phyloP scores from a whole-genome alignment of 768 basidiomycete genomes.

The Mycena amicta region DNA sequence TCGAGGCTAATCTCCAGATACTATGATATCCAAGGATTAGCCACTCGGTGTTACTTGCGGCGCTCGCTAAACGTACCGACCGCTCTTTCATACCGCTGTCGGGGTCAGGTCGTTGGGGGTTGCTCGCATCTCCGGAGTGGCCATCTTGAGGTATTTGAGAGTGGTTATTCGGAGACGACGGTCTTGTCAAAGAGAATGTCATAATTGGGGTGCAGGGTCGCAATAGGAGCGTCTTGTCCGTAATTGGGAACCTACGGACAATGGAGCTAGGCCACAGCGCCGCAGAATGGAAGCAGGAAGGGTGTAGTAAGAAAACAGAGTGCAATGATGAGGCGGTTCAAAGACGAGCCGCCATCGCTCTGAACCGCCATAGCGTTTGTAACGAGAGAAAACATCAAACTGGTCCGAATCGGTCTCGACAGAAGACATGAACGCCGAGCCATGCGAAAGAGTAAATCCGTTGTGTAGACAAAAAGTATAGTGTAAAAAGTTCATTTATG shows the following conservation, averaged over 20 bases:
- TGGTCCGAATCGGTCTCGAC: too few relatives aligned
- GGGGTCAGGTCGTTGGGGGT: conserved; percentile 10
- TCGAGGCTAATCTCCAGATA: conserved; percentile 77
- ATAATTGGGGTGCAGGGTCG: conserved; percentile 1
- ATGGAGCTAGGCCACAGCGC: not conserved
- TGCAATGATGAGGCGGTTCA: not conserved
- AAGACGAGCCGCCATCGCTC: not conserved
- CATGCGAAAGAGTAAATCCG: not conserved
- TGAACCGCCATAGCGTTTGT: too few relatives aligned
- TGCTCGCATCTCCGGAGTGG: conserved; percentile 3
- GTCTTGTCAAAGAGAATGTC: conserved; percentile 21
- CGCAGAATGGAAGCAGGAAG: not conserved
- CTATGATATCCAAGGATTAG: too few relatives aligned
- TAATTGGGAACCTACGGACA: not conserved
- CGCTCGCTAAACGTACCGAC: conserved; percentile 15
- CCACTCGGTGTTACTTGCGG: too few relatives aligned
- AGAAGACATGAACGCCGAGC: too few relatives aligned
- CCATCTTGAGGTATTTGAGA: conserved; percentile 19
- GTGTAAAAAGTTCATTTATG: conserved; percentile 37
- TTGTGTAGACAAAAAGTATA: not conserved
- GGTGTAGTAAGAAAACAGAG: not conserved
- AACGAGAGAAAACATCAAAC: too few relatives aligned
- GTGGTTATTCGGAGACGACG: conserved; percentile 6
- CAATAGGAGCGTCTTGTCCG: not conserved
- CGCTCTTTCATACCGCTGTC: conserved; percentile 19